Base-by-base conservation (phyloP, 2,329 filamentous ascomycete species). In the Aspergillus sp. region DNA sequence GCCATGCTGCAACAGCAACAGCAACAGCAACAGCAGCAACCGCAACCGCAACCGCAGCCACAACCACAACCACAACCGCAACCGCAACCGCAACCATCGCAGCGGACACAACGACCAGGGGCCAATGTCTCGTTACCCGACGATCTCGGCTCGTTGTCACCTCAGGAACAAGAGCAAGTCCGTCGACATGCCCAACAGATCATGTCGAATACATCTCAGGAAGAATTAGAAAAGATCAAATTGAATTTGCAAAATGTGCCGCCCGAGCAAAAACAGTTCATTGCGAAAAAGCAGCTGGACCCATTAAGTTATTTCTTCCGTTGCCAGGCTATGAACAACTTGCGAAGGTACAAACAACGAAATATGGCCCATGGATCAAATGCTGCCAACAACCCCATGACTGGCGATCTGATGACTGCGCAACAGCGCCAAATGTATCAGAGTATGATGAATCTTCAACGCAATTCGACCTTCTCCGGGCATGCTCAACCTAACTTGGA, bases 241-340 rank as follows among this genome's bases (percentile, higher is more conserved):
- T 63, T 66, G 47, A 73, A 73, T 15, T 52, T 78, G n/a, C 63
- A 67, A 35, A 65, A 68, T 51, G 67, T 73, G 70, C 68, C 70
- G 9, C 67, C 70, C 1, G 72, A 78, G 20, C 73, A 75, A 57
- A 70, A 70, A 51, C 67, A 75, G 51, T 67, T 70, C 46, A 54
- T 80, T 37, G 55, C 66, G 12, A 59, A 62, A 39, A 73, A 73
- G 46, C 65, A 71, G 17, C 65, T 77, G 39, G 74, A 80, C 44
- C 76, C 77, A 0, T 56, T 81, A 37, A 68, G 70, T 37, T 74
- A 74, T 45, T 74, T 74, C 49, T 77, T 79, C 56, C 74, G 74
- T 38, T 69, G 70, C 33, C 71, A 77, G 46, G 74, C 75, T 3
- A 62, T 75, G 19, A 68, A 53, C 49, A 64, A 68, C 53, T 64